Conservation (phyloP, 129 eudicot genomes). For the Logfia minima region DNA sequence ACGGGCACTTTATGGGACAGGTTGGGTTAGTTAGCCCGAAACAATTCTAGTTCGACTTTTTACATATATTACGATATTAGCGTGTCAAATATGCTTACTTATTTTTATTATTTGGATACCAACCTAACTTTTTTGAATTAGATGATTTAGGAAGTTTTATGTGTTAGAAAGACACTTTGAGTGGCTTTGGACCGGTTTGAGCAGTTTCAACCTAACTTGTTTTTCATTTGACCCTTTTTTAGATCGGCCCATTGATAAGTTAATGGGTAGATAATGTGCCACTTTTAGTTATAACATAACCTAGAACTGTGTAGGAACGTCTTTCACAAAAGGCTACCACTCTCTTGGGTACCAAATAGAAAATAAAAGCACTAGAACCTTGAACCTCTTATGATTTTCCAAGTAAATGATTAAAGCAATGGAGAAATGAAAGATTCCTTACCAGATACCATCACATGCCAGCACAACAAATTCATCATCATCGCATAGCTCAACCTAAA, state of each 20-base stretch:
- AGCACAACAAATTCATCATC: constrained; percentile 93
- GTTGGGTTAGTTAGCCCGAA: not conserved
- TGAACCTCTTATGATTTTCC: constrained; percentile 4
- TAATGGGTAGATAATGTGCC: not conserved
- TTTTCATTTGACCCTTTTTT: too few relatives aligned
- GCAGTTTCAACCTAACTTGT: too few relatives aligned
- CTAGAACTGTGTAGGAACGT: not conserved
- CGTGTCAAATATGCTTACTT: not conserved
- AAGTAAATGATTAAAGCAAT: not conserved
- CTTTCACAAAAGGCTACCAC: not conserved
- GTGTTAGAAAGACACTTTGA: not conserved
- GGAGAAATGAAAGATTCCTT: constrained; percentile 23
- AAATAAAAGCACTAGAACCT: not conserved
- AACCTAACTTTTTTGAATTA: not conserved
- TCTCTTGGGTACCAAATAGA: not conserved
- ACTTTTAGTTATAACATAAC: not conserved
- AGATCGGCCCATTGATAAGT: not conserved
- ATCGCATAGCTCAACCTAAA: constrained; percentile 90
- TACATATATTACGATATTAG: not conserved
- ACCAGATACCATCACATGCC: constrained; percentile 99
- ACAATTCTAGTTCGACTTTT: not conserved
- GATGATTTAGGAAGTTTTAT: not conserved
- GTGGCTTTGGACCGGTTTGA: not conserved
- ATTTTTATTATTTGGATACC: not conserved
- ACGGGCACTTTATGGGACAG: not conserved